Percentiles rank a stretch among this genome's conserved stretches.
These are phyloP conservation scores for Cladosporium velox DNA, from an alignment of 2,329 filamentous ascomycete genomes.

Conservation along the genomic window DNA sequence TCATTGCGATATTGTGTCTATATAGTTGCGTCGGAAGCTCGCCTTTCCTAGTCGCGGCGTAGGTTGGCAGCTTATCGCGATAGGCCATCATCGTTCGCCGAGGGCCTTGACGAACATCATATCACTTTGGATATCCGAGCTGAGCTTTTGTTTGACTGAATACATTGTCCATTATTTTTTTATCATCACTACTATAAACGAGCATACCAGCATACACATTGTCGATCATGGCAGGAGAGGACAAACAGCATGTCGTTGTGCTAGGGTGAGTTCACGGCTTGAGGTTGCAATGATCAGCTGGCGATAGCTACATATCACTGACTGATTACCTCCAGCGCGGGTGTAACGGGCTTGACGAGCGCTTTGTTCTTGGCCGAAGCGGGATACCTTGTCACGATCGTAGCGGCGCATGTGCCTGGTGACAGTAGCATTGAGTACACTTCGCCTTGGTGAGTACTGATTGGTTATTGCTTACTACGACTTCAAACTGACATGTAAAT, in stretches of 20 bases:
- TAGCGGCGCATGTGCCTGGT: conserved; percentile 48
- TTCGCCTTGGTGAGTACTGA: conserved; percentile 43
- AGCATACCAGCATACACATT: not conserved
- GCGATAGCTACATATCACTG: not conserved
- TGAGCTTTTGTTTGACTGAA: not conserved
- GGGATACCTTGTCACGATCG: conserved; percentile 45
- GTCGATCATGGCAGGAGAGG: not conserved
- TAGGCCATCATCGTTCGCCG: not conserved
- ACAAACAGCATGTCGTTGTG: conserved; percentile 13
- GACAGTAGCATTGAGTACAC: conserved; percentile 47
- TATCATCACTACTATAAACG: not conserved
- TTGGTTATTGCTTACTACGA: not conserved
- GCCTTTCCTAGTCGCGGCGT: not conserved
- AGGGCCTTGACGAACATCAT: not conserved
- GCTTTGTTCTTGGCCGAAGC: conserved; percentile 46
- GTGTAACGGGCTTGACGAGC: conserved; percentile 50
- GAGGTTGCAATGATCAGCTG: not conserved
- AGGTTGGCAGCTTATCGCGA: not conserved
- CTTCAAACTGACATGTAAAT: not conserved
- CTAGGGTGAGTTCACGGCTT: conserved; percentile 8
- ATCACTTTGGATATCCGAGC: not conserved
- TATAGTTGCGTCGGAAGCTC: not conserved
- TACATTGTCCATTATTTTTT: not conserved
- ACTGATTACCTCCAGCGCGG: conserved; percentile 39
- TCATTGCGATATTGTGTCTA: not conserved